Evolutionary conservation across 306 rosid genomes (phyloP).

Genomic region (Lagenaria siceraria): DNA sequence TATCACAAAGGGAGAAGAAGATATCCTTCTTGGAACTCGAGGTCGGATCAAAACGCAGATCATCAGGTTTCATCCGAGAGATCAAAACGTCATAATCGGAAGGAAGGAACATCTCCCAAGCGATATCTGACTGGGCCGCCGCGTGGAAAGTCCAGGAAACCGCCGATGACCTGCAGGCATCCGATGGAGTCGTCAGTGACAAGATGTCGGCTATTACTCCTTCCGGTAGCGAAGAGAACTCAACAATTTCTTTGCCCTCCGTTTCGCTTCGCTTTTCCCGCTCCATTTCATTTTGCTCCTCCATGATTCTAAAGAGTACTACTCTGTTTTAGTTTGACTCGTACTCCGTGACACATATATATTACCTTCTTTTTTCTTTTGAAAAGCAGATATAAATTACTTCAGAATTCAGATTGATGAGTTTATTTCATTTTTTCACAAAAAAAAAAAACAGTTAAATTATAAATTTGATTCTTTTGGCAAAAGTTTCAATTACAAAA

Average conservation of each 20-base stretch:
- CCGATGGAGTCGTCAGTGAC: not conserved
- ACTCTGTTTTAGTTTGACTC: too few relatives aligned
- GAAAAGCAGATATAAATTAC: too few relatives aligned
- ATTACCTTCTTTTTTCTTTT: too few relatives aligned
- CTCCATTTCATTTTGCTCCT: too few relatives aligned
- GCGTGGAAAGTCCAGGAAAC: not conserved
- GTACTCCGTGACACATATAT: too few relatives aligned
- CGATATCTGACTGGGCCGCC: not conserved
- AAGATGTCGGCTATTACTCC: not conserved
- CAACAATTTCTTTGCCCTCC: not conserved
- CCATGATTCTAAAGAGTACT: too few relatives aligned
- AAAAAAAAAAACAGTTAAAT: too few relatives aligned
- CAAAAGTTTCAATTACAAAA: too few relatives aligned
- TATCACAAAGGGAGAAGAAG: not conserved
- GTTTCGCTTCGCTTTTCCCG: not conserved
- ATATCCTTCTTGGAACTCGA: constrained; percentile 4
- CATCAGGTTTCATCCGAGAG: not conserved
- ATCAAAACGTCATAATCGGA: not conserved
- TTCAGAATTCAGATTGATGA: too few relatives aligned
- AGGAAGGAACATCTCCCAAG: not conserved
- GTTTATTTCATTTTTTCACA: too few relatives aligned
- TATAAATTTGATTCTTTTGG: too few relatives aligned
- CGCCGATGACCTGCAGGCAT: not conserved
- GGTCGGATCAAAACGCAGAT: not conserved
- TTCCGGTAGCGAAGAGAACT: not conserved